phyloP scores from a whole-genome alignment of 2,329 filamentous ascomycete genomes.

The Talaromyces sp. region DNA sequence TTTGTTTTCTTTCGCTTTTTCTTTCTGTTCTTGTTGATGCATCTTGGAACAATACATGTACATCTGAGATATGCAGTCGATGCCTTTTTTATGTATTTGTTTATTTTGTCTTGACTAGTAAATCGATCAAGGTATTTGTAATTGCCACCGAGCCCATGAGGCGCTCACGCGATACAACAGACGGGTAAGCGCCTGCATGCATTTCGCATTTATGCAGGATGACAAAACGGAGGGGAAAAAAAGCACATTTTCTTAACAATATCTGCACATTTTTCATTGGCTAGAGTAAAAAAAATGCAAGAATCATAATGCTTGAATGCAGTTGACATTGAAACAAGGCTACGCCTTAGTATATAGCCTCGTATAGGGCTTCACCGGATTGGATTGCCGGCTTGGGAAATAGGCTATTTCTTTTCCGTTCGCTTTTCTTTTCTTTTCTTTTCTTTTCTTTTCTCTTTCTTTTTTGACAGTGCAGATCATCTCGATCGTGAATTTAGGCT shows the following conservation, averaged over 20 bases:
- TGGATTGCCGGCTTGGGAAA: background rate
- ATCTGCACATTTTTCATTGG: background rate
- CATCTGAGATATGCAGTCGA: background rate
- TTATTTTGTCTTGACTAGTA: background rate
- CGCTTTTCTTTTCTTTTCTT: no score
- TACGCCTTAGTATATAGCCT: background rate
- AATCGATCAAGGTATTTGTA: background rate
- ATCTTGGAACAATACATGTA: background rate
- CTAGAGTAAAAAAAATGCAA: background rate
- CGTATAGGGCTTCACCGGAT: background rate
- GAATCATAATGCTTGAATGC: background rate
- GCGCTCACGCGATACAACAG: background rate
- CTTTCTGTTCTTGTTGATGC: background rate
- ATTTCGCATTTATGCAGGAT: background rate
- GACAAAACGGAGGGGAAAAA: background rate
- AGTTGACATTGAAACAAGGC: background rate
- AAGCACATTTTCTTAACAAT: background rate
- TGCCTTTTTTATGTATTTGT: background rate
- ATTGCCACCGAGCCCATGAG: background rate
- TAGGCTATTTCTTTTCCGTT: background rate
- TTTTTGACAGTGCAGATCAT: background rate
- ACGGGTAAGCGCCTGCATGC: background rate
- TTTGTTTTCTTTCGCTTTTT: background rate
- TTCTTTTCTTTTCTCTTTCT: background rate
- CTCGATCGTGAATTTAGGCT: background rate